Evolutionary conservation across 1,284 basidiomycete species (phyloP).

Genomic region (Cryptococcus hybrid): DNA sequence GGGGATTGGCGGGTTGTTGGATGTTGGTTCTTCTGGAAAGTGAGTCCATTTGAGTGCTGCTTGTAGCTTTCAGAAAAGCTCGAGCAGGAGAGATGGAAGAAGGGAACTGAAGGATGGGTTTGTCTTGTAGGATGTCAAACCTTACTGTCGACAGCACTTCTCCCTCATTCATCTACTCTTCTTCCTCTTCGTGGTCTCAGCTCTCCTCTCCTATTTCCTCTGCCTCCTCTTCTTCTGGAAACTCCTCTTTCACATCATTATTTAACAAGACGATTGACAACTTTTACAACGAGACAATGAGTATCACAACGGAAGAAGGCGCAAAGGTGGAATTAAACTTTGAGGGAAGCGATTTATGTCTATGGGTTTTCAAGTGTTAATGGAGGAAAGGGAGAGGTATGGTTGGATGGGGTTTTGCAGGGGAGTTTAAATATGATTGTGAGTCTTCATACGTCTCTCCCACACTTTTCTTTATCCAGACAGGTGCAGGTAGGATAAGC

Average conservation of each 20-base stretch:
- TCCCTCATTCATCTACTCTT: constrained; percentile 16
- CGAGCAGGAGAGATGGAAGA: no score
- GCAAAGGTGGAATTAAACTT: constrained; percentile 7
- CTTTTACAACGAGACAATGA: constrained; percentile 4
- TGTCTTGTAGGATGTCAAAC: constrained; percentile 9
- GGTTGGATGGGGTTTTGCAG: constrained; percentile 19
- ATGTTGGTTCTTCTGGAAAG: constrained; percentile 3
- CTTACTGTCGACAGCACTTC: constrained; percentile 24
- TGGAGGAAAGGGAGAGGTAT: constrained; percentile 16
- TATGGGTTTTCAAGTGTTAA: constrained; percentile 21
- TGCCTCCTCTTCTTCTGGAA: neutral
- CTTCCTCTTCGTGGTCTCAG: constrained; percentile 18
- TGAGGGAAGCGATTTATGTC: constrained; percentile 20
- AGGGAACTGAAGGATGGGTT: no score
- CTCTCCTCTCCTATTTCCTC: constrained; percentile 1
- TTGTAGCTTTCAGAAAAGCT: no score
- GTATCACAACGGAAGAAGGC: neutral
- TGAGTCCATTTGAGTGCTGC: constrained; percentile 6
- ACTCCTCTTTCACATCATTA: neutral
- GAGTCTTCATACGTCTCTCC: no score
- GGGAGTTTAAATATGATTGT: constrained; percentile 18
- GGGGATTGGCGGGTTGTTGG: constrained; percentile 7
- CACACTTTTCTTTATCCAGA: constrained; percentile 2
- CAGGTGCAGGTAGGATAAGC: neutral
- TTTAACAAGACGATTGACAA: constrained; percentile 3